A percentile compares a stretch with the other conserved stretches of the same genome.
Conservation (phyloP, 176 grass and related monocot genomes). For the Oryza punctata region DNA sequence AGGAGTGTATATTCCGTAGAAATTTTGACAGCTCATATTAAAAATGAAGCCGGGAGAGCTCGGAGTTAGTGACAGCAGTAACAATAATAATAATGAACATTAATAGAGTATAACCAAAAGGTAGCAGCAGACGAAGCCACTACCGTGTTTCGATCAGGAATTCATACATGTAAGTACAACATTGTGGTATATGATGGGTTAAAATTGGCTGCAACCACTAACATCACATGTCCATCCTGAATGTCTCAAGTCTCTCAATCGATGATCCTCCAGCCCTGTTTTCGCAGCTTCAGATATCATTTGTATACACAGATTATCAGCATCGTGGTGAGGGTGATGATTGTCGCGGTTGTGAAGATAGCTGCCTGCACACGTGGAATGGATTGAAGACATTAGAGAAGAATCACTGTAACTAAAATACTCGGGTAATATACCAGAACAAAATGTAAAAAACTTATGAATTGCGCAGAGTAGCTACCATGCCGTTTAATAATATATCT, state of each 20-base stretch:
- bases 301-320: constrained; percentile 43
- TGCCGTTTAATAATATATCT: background rate
- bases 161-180: background rate
- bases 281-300: constrained; percentile 10
- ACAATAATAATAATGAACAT: background rate
- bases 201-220: background rate
- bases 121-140: background rate
- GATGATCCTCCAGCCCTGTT: background rate
- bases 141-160: background rate
- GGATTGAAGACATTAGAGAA: background rate
- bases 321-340: constrained; percentile 16
- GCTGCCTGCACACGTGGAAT: constrained; percentile 18
- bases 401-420: background rate
- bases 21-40: background rate
- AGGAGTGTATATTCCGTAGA: background rate
- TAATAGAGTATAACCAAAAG: background rate
- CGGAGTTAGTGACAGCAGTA: background rate
- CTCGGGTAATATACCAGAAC: background rate
- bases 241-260: background rate
- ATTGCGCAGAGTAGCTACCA: background rate
- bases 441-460: background rate
- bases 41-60: background rate
- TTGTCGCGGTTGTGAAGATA: constrained; percentile 35
- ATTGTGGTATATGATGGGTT: constrained; percentile 14
- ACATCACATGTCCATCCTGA: constrained; percentile 24